Evolutionary conservation across 208 protist species (phyloP).

Genomic region (Wallacemonas sp.): DNA sequence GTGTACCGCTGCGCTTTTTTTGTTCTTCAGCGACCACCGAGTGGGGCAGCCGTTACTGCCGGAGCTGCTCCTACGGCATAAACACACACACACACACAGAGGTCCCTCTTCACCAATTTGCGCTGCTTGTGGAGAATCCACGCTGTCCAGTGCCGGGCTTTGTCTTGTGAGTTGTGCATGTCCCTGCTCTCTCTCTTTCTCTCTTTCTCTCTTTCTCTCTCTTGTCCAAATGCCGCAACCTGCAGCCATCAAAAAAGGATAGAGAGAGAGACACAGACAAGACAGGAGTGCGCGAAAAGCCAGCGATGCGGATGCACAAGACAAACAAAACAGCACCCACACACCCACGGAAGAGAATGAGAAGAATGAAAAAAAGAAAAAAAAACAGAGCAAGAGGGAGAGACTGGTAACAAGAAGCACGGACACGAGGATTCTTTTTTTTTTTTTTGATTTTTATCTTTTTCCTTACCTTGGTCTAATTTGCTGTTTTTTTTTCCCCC

Average conservation of each 20-base stretch:
- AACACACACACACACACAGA: background rate
- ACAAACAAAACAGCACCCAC: constrained; percentile 1
- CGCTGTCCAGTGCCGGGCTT: background rate
- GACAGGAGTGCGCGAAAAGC: no score
- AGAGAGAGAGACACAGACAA: no score
- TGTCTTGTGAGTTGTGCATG: background rate
- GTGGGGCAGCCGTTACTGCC: background rate
- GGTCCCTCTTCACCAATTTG: no score
- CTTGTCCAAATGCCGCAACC: no score
- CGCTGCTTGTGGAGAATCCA: background rate
- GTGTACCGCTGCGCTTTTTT: constrained; percentile 92
- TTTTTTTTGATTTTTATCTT: constrained; percentile 3
- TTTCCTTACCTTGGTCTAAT: background rate
- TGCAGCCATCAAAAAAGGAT: no score
- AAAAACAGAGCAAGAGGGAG: background rate
- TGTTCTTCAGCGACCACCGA: constrained; percentile 64
- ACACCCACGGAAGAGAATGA: background rate
- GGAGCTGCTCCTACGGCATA: background rate
- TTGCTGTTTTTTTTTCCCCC: background rate
- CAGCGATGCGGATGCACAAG: no score
- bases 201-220: constrained; percentile 2
- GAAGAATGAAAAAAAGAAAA: background rate
- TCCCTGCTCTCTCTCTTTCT: background rate
- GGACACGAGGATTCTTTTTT: no score
- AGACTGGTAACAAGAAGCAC: no score